A percentile compares a stretch with the other conserved stretches of the same genome.
These are phyloP conservation scores for Guyanaporus albipodus DNA, from an alignment of 768 basidiomycete species.

Conservation along the genomic window DNA sequence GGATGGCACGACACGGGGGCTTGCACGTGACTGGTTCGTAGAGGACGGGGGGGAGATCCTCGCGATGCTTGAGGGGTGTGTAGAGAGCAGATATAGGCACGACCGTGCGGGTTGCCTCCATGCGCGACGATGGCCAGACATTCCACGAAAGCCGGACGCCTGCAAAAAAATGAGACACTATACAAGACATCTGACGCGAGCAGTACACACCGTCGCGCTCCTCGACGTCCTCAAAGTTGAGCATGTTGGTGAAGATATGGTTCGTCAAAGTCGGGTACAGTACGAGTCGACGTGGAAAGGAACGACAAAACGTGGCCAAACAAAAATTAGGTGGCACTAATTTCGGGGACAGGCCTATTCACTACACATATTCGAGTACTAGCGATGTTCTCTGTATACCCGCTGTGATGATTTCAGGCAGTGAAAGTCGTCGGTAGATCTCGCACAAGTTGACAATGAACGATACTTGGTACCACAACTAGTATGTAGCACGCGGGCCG, in stretches of 20 bases:
- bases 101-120: conserved; percentile 96
- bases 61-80: conserved; percentile 89
- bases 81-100: conserved; percentile 98
- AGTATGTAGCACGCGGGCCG: too few relatives aligned
- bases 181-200: neutral
- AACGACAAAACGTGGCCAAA: conserved; percentile 18
- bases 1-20: conserved; percentile 92
- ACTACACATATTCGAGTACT: too few relatives aligned
- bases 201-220: conserved; percentile 79
- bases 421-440: too few relatives aligned
- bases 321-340: conserved; percentile 7
- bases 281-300: conserved; percentile 29
- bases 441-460: too few relatives aligned
- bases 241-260: conserved; percentile 42
- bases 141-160: conserved; percentile 98
- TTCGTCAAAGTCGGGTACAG: conserved; percentile 17
- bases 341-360: too few relatives aligned
- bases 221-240: conserved; percentile 95
- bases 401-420: too few relatives aligned
- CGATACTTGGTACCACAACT: too few relatives aligned
- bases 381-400: too few relatives aligned
- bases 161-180: conserved; percentile 29
- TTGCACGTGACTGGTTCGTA: conserved; percentile 99
- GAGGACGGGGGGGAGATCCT: conserved; percentile 91
- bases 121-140: conserved; percentile 96